A percentile compares a stretch with the other conserved stretches of the same genome.
Conservation (phyloP, 2,329 filamentous ascomycete species). For the Aureobasidium mangrovei region DNA sequence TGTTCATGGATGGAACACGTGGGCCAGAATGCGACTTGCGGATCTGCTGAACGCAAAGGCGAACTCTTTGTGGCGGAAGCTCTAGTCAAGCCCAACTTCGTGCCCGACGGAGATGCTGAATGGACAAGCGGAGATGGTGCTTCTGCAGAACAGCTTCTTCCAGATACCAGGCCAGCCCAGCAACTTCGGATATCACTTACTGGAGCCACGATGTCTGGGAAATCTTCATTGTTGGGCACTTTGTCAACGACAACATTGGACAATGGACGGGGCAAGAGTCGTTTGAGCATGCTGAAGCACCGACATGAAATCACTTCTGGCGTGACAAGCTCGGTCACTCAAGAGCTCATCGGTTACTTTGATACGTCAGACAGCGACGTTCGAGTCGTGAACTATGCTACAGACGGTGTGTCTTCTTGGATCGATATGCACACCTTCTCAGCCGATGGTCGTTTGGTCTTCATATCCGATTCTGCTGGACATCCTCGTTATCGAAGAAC, state of each 20-base stretch:
- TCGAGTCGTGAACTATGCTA: conserved; percentile 71
- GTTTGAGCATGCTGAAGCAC: conserved; percentile 81
- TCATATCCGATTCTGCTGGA: conserved; percentile 86
- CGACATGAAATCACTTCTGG: conserved; percentile 88
- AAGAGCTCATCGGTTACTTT: conserved; percentile 81
- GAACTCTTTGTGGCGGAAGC: conserved; percentile 85
- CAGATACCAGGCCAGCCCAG: conserved; percentile 38
- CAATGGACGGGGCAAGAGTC: conserved; percentile 84
- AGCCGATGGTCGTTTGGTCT: conserved; percentile 66
- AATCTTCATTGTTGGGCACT: conserved; percentile 82
- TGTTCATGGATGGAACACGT: conserved; percentile 60
- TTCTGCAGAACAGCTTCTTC: neutral
- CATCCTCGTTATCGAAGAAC: conserved; percentile 84
- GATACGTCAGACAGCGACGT: conserved; percentile 24
- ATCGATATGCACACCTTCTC: conserved; percentile 81
- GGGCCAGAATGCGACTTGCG: conserved; percentile 15
- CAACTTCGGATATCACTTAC: conserved; percentile 82
- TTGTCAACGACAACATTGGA: conserved; percentile 81
- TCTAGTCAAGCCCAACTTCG: conserved; percentile 62
- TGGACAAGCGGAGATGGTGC: neutral
- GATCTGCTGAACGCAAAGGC: conserved; percentile 25
- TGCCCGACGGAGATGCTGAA: conserved; percentile 3
- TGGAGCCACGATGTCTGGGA: conserved; percentile 83
- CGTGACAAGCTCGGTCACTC: conserved; percentile 86
- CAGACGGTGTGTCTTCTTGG: conserved; percentile 84